Evolutionary conservation across 768 basidiomycete species (phyloP), one percentile per base, ranked within the genome.

Genomic region (Phlebiopsis gigantea): DNA sequence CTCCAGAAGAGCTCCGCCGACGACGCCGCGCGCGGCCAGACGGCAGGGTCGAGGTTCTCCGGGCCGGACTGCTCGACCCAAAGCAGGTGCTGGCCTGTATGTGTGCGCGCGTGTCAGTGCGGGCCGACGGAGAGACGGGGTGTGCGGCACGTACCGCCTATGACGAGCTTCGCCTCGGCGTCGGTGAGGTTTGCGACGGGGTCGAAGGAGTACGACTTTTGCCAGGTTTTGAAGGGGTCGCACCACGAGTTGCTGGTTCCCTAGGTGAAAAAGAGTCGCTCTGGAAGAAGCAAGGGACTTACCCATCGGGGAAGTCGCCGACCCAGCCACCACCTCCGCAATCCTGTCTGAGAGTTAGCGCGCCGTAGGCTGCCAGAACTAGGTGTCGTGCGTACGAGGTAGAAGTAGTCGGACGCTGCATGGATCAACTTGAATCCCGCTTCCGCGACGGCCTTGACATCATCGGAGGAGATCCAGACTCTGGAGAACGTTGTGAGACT

Each of bases 1-100:
- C 79, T 82, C 88, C 89, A 91, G 68, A 88, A 90, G 15, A 90
- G 65, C 73, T 91, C 90, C 0, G 88, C 88, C 12, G 82, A 80
- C 0, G 81, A 79, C 0, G 84, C 85, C 14, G 85, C 84, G 50
- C 87, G 77, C 12, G 87, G 89, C 89, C 89, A 91, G 1, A 79
- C 75, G 47, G 82, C 83, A 1, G 80, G 63, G 62, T 91, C 88
- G 25, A 90, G 68, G 63, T 85, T 90, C 55, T 77, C 72, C n/a
- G 86, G 78, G 7, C 79, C 78, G 0, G 85, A 79, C 66, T 90
- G 88, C 65, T 90, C 88, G 0, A 83, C 78, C 88, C 87, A 91
- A 2, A 91, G 73, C 0, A 83, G 77, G 29, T 85, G 81, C 64
- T 90, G 78, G 14, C 83, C 81, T 83, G 55, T 5, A 52, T 46